Percentiles rank a stretch among this genome's conserved stretches.
Evolutionary conservation across 768 basidiomycete genomes (phyloP).

Genomic region (Amanita jacksonii): DNA sequence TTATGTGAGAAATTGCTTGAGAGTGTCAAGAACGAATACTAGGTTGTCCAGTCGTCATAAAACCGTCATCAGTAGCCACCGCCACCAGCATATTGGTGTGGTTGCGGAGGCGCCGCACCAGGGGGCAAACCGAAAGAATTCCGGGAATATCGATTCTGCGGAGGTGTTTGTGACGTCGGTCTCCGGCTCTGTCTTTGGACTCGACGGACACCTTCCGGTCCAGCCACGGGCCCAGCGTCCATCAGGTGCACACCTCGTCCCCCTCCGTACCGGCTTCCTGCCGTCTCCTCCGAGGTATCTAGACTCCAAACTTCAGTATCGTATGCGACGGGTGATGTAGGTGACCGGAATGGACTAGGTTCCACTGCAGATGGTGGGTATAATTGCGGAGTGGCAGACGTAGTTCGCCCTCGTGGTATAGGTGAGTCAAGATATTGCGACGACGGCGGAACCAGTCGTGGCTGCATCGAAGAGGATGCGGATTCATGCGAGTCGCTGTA

Average conservation of each 20-base stretch:
- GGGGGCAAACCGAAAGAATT: constrained; percentile 54
- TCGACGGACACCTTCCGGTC: constrained; percentile 59
- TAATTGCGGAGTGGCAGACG: constrained; percentile 19
- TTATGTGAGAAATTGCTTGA: not conserved
- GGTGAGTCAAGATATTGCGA: constrained; percentile 19
- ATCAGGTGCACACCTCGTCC: constrained; percentile 66
- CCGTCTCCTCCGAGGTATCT: constrained; percentile 23
- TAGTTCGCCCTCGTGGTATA: constrained; percentile 7
- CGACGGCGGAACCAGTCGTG: constrained; percentile 22
- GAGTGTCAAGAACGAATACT: not conserved
- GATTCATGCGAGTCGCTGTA: constrained; percentile 29
- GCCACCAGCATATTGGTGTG: constrained; percentile 17
- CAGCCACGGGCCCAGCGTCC: constrained; percentile 79
- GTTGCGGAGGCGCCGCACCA: constrained; percentile 62
- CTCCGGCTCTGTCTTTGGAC: constrained; percentile 55
- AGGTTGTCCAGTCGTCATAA: not conserved
- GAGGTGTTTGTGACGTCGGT: constrained; percentile 48
- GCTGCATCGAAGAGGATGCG: constrained; percentile 16
- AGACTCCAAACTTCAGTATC: constrained; percentile 26
- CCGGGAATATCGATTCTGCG: constrained; percentile 68
- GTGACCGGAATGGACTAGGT: constrained; percentile 50
- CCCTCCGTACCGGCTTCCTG: constrained; percentile 21
- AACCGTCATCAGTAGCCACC: constrained; percentile 1
- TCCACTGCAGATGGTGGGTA: constrained; percentile 41
- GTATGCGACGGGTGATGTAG: constrained; percentile 28